phyloP scores from a whole-genome alignment of 163 green algal species.

The Scenedesmus sp. region DNA sequence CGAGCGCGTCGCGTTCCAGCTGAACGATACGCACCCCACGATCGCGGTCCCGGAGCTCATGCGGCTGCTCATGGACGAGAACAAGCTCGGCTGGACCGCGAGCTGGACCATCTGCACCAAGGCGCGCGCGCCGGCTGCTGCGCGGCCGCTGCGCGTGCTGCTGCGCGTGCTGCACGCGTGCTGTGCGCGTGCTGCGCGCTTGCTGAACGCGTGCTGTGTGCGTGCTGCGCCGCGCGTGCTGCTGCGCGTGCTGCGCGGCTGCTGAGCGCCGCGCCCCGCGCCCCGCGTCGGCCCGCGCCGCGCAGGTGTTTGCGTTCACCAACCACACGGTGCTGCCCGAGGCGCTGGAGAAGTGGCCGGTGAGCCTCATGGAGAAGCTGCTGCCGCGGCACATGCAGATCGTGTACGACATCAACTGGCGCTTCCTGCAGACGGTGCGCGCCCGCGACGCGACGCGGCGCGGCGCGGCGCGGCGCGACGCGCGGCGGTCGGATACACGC shows the following conservation, averaged over 20 bases:
- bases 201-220: background rate
- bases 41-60: slow-evolving; percentile 98
- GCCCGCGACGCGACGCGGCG: too few species aligned
- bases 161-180: background rate
- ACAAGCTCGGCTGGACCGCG: slow-evolving; percentile 90
- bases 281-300: too few species aligned
- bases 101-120: slow-evolving; percentile 90
- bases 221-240: background rate
- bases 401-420: slow-evolving; percentile 99
- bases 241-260: background rate
- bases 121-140: slow-evolving; percentile 41
- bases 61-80: slow-evolving; percentile 96
- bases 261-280: background rate
- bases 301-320: slow-evolving; percentile 95
- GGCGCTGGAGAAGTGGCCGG: slow-evolving; percentile 98
- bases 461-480: too few species aligned
- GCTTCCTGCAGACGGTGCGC: slow-evolving; percentile 84
- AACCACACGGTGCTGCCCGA: slow-evolving; percentile 99
- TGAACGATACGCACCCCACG: slow-evolving; percentile 99
- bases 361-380: slow-evolving; percentile 92
- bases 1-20: slow-evolving; percentile 91
- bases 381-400: slow-evolving; percentile 99
- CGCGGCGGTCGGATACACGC: too few species aligned
- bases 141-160: background rate
- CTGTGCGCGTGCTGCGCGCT: background rate